Base-by-base conservation (phyloP, 1,284 basidiomycete genomes). In the Pseudomicrostroma phylloplanum region DNA sequence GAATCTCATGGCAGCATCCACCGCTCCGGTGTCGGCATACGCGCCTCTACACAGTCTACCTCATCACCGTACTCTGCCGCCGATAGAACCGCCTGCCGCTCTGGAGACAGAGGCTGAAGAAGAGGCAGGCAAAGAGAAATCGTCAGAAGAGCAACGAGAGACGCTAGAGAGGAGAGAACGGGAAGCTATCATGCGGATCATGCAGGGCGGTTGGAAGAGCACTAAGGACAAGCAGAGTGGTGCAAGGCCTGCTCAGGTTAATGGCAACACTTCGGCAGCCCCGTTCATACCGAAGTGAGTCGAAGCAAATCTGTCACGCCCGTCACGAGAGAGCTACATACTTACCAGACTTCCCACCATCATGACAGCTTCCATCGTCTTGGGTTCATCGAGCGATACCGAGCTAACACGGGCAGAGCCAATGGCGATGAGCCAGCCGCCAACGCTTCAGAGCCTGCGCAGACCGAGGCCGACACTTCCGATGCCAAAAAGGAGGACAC, bases 1-100 rank as follows among this genome's bases (percentile, higher is more conserved):
- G 11, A 78, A 78, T 40, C 56, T 73, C 1, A 76, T 76, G 72
- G 66, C 74, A 25, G 67, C 66, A 61, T 66, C 72, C 30, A 76
- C 76, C 0, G 72, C 76, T 13, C 64, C 67, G 1, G 69, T 72
- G 0, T 62, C 65, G 2, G 60, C 63, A 11, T 72, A 72, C 56
- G 57, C 57, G 13, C 64, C 68, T 0, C 21, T 25, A 6, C 51
- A 26, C 3, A 19, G 21, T 8, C n/a, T 54, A 6, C 51, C 51
- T 23, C 51, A 54, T 25, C 51, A 54, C 6, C 19, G 25, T 6
- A 54, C 15, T 7, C 51, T 54, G 15, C 51, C 51, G 7, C 51
- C 51, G 21, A 21, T 54, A 54, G 43, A 48, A 12, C 43, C 43
- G 6, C 17, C 43, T 6, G 51, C 19, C 4, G 15, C 51, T 23